Percentiles rank a stretch among this genome's conserved stretches.
Conservation (phyloP, 495 filamentous ascomycete genomes). For the Aspergillus asperescens region DNA sequence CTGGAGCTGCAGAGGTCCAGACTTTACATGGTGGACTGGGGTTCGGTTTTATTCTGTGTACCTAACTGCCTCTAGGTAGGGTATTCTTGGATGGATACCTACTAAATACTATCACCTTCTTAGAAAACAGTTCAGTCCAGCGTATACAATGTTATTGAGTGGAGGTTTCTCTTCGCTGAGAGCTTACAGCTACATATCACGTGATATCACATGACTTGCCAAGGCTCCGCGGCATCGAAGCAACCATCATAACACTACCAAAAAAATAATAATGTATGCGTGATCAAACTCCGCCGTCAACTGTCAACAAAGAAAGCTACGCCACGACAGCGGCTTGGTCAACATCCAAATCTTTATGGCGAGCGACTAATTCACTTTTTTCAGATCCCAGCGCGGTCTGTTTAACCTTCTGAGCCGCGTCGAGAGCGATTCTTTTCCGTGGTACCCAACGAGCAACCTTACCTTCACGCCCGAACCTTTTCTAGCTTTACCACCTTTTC, state of each 20-base stretch:
- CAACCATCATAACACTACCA: constrained; percentile 5
- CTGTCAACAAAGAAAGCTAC: background rate
- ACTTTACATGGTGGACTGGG: too few species aligned
- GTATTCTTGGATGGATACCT: too few species aligned
- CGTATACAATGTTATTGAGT: too few species aligned
- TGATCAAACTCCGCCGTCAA: constrained; percentile 1
- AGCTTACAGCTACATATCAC: background rate
- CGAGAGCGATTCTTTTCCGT: constrained; percentile 2
- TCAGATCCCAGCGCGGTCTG: background rate
- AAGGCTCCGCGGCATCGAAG: constrained; percentile 9
- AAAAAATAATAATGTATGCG: constrained; percentile 7
- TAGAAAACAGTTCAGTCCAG: too few species aligned
- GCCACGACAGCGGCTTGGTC: background rate
- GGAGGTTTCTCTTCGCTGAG: too few species aligned
- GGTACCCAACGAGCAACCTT: background rate
- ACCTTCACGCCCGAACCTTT: too few species aligned
- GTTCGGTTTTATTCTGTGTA: too few species aligned
- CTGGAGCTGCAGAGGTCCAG: too few species aligned
- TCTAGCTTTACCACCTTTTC: background rate
- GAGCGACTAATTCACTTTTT: background rate
- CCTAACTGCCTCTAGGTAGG: too few species aligned
- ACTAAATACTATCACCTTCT: too few species aligned
- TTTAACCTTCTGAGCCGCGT: background rate
- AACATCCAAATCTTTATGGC: background rate
- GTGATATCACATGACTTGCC: constrained; percentile 5